phyloP scores from a whole-genome alignment of 345 rosid species.

The Linum lewisii region DNA sequence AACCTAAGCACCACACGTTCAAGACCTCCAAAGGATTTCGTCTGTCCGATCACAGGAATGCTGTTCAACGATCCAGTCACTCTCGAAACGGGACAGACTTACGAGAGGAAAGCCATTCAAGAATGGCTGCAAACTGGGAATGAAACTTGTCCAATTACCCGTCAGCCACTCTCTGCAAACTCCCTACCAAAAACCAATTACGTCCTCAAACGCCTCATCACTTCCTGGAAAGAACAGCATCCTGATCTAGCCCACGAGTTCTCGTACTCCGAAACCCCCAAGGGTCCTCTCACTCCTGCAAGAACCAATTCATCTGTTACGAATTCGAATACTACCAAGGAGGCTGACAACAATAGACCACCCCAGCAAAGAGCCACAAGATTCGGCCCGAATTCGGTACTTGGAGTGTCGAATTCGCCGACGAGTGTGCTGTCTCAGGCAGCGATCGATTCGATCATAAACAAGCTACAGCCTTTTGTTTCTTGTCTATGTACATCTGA shows the following conservation, averaged over 20 bases:
- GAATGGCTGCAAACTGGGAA: slow-evolving; percentile 63
- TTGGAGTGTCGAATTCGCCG: slow-evolving; percentile 30
- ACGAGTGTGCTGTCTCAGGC: slow-evolving; percentile 63
- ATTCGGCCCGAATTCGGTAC: slow-evolving; percentile 18
- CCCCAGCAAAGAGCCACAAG: slow-evolving; percentile 24
- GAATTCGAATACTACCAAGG: slow-evolving; percentile 15
- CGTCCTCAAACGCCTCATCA: slow-evolving; percentile 50
- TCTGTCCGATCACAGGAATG: slow-evolving; percentile 59
- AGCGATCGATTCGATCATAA: slow-evolving; percentile 34
- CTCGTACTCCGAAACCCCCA: slow-evolving; percentile 45
- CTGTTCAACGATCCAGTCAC: slow-evolving; percentile 55
- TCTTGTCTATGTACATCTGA: slow-evolving; percentile 54
- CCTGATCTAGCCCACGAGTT: slow-evolving; percentile 58
- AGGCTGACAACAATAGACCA: slow-evolving; percentile 16
- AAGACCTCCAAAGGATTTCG: slow-evolving; percentile 60
- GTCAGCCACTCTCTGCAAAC: slow-evolving; percentile 36
- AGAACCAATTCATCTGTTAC: slow-evolving; percentile 12
- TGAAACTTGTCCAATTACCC: slow-evolving; percentile 50
- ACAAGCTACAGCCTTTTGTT: slow-evolving; percentile 36
- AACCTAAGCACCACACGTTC: slow-evolving; percentile 25
- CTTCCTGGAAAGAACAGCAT: slow-evolving; percentile 57
- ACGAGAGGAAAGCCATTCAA: slow-evolving; percentile 61
- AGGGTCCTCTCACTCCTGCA: slow-evolving; percentile 25
- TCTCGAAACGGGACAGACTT: slow-evolving; percentile 69
- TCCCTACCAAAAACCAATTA: slow-evolving; percentile 58